Evolutionary conservation across 192 early-diverging fungal species (phyloP).

Genomic region (Umbelopsis ramanniana): DNA sequence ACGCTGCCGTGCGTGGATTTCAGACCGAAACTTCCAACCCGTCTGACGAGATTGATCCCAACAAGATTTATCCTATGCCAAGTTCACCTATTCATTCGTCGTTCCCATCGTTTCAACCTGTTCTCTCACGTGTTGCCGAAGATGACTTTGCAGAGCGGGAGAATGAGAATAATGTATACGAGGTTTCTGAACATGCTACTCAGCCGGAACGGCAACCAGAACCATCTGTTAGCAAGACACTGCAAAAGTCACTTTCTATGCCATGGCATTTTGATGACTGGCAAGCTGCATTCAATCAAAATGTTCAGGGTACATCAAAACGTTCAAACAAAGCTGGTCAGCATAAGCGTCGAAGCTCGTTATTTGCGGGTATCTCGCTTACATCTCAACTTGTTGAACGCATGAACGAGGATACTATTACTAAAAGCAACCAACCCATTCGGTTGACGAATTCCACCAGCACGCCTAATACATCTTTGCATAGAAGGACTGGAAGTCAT

Average conservation of each 20-base stretch:
- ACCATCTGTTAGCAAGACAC: neutral
- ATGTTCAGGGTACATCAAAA: neutral
- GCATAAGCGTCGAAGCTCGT: slow-evolving; percentile 31
- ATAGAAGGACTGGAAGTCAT: slow-evolving; percentile 6
- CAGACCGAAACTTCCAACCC: neutral
- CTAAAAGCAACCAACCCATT: slow-evolving; percentile 1
- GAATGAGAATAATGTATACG: neutral
- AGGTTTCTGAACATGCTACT: neutral
- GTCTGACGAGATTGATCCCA: slow-evolving; percentile 5
- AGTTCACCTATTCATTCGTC: slow-evolving; percentile 4
- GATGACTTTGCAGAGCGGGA: neutral
- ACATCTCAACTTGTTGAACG: slow-evolving; percentile 41
- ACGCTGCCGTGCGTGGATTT: neutral
- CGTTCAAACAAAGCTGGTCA: neutral
- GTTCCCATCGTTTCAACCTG: neutral
- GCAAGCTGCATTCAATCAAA: slow-evolving; percentile 27
- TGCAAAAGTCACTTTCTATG: slow-evolving; percentile 9
- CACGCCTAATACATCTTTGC: neutral
- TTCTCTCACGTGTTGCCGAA: slow-evolving; percentile 9
- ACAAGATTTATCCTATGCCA: slow-evolving; percentile 17
- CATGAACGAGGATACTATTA: slow-evolving; percentile 26
- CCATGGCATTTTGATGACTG: slow-evolving; percentile 19
- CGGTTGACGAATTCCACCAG: neutral
- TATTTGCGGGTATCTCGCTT: slow-evolving; percentile 40
- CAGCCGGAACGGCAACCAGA: neutral